Conservation (phyloP, 192 early-diverging fungal species). For the Physocladia obscura region DNA sequence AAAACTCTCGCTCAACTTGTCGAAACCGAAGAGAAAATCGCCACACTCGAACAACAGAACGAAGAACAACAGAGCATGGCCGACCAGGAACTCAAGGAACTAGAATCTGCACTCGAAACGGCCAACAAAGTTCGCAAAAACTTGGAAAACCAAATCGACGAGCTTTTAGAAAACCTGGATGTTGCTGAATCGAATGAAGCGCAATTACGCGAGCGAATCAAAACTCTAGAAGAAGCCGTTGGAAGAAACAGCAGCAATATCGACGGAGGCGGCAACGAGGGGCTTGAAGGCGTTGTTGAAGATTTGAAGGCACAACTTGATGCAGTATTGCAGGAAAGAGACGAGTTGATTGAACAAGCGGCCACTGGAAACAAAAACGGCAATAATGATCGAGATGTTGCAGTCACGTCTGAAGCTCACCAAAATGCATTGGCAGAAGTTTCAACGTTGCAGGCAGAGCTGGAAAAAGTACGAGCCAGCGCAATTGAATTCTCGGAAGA, state of each 20-base stretch:
- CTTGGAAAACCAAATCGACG: not conserved
- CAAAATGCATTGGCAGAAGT: slow-evolving; percentile 10
- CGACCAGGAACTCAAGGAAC: not conserved
- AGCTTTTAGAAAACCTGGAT: not conserved
- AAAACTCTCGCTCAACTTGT: not conserved
- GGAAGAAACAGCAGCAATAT: too few relatives aligned
- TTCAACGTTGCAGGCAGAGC: not conserved
- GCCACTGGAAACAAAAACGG: not conserved
- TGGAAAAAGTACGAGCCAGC: not conserved
- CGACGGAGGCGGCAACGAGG: not conserved
- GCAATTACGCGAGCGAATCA: not conserved
- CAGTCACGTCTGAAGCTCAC: not conserved
- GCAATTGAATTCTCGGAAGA: not conserved
- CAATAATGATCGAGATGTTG: not conserved
- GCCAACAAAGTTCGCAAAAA: slow-evolving; percentile 11
- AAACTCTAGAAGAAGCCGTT: not conserved
- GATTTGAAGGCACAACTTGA: not conserved
- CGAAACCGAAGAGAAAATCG: not conserved
- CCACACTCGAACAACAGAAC: not conserved
- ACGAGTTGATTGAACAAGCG: not conserved
- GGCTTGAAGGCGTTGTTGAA: not conserved
- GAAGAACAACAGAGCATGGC: not conserved
- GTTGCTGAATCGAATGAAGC: not conserved
- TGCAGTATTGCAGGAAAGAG: not conserved
- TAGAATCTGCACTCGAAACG: slow-evolving; percentile 1